Percentiles rank a stretch among this genome's conserved stretches.
phyloP scores from a whole-genome alignment of 257 asterid genomes.

The Solanum chmielewskii region DNA sequence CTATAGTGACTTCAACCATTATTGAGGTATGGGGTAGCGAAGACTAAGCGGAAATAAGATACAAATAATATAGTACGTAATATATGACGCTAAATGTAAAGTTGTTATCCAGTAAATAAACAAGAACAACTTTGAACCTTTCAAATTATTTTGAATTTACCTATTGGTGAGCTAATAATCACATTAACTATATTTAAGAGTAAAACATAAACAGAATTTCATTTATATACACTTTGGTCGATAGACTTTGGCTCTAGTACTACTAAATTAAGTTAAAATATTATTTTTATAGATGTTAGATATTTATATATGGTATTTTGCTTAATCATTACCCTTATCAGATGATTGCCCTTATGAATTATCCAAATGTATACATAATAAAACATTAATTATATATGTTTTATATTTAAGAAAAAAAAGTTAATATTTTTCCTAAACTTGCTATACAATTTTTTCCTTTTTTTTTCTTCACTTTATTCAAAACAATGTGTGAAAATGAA shows the following conservation, averaged over 20 bases:
- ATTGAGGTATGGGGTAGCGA: not conserved
- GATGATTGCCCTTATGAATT: not conserved
- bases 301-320: not conserved
- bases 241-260: not conserved
- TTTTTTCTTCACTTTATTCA: not conserved
- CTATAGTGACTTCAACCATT: conserved; percentile 7
- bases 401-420: not conserved
- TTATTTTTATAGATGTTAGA: not conserved
- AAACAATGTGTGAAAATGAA: not conserved
- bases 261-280: not conserved
- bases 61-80: not conserved
- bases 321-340: not conserved
- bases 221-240: not conserved
- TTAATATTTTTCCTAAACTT: not conserved
- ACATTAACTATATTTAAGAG: not conserved
- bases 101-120: not conserved
- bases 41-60: too few relatives aligned
- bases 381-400: not conserved
- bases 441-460: not conserved
- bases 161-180: not conserved
- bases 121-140: not conserved
- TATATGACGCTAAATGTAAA: not conserved
- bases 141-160: not conserved
- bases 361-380: not conserved
- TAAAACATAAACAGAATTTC: not conserved